phyloP scores from a whole-genome alignment of 164 flowering plant genomes.

The Paratinospora sagittata region DNA sequence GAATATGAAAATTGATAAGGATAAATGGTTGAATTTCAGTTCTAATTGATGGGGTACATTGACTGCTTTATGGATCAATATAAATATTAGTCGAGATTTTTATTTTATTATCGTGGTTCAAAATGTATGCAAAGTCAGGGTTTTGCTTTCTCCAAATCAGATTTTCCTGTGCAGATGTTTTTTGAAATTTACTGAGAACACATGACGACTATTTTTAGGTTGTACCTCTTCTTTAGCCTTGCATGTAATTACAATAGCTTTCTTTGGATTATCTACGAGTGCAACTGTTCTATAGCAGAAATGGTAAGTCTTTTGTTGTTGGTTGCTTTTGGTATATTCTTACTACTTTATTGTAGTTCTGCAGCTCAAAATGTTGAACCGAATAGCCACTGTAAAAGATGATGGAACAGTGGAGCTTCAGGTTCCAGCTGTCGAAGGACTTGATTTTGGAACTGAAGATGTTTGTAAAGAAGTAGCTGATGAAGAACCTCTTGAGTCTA shows the following conservation, averaged over 20 bases:
- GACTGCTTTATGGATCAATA: too few species aligned
- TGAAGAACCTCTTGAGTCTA: slow-evolving; percentile 51
- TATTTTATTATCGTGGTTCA: too few species aligned
- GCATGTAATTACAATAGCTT: neutral
- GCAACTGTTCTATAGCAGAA: neutral
- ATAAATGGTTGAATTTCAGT: too few species aligned
- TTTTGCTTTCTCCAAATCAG: neutral
- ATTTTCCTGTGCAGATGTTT: too few species aligned
- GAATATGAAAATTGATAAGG: too few species aligned
- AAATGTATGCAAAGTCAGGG: neutral
- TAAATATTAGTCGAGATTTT: too few species aligned
- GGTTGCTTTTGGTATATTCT: neutral
- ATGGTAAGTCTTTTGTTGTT: neutral
- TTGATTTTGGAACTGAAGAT: slow-evolving; percentile 37
- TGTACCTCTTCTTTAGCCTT: neutral
- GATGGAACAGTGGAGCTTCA: slow-evolving; percentile 96
- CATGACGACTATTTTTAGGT: neutral
- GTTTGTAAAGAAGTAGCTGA: slow-evolving; percentile 35
- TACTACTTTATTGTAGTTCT: slow-evolving; percentile 11
- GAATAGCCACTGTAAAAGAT: slow-evolving; percentile 93
- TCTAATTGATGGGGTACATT: too few species aligned
- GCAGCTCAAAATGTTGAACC: slow-evolving; percentile 85
- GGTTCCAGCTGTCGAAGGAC: slow-evolving; percentile 48
- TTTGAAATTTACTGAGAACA: too few species aligned
- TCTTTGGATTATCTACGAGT: neutral